phyloP scores from a whole-genome alignment of 768 basidiomycete species.

The Chalciporus sphaerocephalus region DNA sequence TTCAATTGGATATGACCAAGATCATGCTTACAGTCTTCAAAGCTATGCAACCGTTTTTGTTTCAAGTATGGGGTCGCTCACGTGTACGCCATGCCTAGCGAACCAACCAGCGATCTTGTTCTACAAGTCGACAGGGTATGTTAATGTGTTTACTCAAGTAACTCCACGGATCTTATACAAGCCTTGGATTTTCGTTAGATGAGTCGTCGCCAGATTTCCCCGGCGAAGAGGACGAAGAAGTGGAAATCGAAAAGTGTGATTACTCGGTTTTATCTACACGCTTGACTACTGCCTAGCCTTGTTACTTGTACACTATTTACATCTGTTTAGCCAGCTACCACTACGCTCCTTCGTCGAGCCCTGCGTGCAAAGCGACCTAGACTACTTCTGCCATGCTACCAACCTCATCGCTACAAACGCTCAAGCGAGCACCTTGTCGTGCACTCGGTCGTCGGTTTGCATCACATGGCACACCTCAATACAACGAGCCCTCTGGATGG shows the following conservation, averaged over 20 bases:
- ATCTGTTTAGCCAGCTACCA: constrained; percentile 18
- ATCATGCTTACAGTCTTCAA: constrained; percentile 73
- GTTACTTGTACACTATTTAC: constrained; percentile 17
- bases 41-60: constrained; percentile 38
- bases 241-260: constrained; percentile 34
- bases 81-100: constrained; percentile 26
- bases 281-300: constrained; percentile 5
- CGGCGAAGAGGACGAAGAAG: constrained; percentile 24
- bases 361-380: not conserved
- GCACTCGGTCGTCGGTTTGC: constrained; percentile 46
- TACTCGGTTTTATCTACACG: constrained; percentile 38
- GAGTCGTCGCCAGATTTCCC: constrained; percentile 45
- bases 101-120: constrained; percentile 46
- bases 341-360: constrained; percentile 4
- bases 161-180: constrained; percentile 4
- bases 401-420: constrained; percentile 43
- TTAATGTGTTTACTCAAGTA: not conserved
- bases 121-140: constrained; percentile 55
- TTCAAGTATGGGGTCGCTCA: constrained; percentile 6
- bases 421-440: constrained; percentile 20
- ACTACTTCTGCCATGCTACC: constrained; percentile 37
- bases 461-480: constrained; percentile 76
- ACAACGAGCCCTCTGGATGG: constrained; percentile 84
- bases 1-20: constrained; percentile 57
- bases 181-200: constrained; percentile 52